Conservation (phyloP, 768 basidiomycete genomes). For the Scleroderma citrinum region DNA sequence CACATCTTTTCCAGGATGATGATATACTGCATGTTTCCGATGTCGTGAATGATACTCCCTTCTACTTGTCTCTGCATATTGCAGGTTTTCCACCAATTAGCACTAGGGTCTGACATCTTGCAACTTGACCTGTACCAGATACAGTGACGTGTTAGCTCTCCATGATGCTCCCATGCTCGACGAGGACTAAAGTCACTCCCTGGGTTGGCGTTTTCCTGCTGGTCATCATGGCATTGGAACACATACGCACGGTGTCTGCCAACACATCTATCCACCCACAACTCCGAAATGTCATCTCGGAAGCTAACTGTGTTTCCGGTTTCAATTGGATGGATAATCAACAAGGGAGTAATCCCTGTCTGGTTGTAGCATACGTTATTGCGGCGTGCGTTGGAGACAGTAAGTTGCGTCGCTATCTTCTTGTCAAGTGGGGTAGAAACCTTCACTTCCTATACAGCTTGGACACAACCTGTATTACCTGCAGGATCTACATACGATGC, state of each 20-base stretch:
- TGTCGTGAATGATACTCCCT: not conserved
- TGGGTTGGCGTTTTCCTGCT: no score
- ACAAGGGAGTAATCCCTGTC: constrained; percentile 13
- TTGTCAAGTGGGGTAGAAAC: not conserved
- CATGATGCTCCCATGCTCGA: no score
- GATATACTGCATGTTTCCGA: not conserved
- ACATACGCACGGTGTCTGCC: not conserved
- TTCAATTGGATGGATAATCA: constrained; percentile 24
- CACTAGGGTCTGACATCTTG: no score
- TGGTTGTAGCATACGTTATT: constrained; percentile 27
- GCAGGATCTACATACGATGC: constrained; percentile 14
- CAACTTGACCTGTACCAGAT: no score
- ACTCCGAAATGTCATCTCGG: constrained; percentile 6
- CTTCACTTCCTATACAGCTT: constrained; percentile 10
- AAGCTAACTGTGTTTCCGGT: constrained; percentile 11
- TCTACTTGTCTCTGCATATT: no score
- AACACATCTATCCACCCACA: constrained; percentile 7
- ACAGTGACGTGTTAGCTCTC: no score
- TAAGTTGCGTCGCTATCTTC: constrained; percentile 5
- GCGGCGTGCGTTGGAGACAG: constrained; percentile 23
- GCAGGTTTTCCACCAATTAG: no score
- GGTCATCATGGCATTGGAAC: no score
- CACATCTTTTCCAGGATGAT: not conserved
- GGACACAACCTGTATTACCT: constrained; percentile 20
- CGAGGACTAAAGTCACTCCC: no score